These are phyloP conservation scores for Syncephalastrum racemosum DNA, from an alignment of 371 early-diverging fungal species.

Conservation along the genomic window DNA sequence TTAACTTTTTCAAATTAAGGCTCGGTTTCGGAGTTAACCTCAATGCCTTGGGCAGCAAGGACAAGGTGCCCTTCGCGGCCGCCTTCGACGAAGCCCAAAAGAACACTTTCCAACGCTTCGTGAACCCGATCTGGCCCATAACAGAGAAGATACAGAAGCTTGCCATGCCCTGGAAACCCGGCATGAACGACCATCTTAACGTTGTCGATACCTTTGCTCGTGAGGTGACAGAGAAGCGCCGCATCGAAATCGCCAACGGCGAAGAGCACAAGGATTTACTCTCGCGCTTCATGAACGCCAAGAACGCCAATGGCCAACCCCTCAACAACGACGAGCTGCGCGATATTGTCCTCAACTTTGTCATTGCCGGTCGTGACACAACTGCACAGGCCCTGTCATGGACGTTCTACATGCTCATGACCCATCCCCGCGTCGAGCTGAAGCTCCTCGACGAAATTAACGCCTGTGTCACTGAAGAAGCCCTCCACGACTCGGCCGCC, in stretches of 20 bases:
- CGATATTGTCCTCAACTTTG: slow-evolving; percentile 71
- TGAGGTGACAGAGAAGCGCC: slow-evolving; percentile 40
- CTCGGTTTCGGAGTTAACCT: slow-evolving; percentile 48
- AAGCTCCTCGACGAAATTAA: slow-evolving; percentile 64
- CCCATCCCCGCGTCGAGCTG: slow-evolving; percentile 52
- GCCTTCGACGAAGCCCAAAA: slow-evolving; percentile 56
- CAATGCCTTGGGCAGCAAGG: slow-evolving; percentile 24
- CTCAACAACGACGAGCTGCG: slow-evolving; percentile 50
- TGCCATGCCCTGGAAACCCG: slow-evolving; percentile 14
- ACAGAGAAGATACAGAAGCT: slow-evolving; percentile 23
- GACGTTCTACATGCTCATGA: slow-evolving; percentile 62
- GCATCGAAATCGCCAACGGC: slow-evolving; percentile 20
- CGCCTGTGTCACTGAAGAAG: slow-evolving; percentile 28
- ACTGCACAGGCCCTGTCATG: slow-evolving; percentile 75
- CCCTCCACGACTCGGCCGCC: slow-evolving; percentile 22
- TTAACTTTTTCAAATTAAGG: slow-evolving; percentile 12
- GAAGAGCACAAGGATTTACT: slow-evolving; percentile 49
- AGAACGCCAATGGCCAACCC: slow-evolving; percentile 49
- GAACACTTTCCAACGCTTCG: slow-evolving; percentile 31
- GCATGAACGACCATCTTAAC: slow-evolving; percentile 36
- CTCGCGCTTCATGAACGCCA: slow-evolving; percentile 56
- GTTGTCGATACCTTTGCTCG: slow-evolving; percentile 49
- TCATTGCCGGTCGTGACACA: slow-evolving; percentile 70
- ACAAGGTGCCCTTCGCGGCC: slow-evolving; percentile 50
- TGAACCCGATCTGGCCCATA: slow-evolving; percentile 42